Conservation (phyloP, 345 rosid species). For the Pseudoturritis turrita region DNA sequence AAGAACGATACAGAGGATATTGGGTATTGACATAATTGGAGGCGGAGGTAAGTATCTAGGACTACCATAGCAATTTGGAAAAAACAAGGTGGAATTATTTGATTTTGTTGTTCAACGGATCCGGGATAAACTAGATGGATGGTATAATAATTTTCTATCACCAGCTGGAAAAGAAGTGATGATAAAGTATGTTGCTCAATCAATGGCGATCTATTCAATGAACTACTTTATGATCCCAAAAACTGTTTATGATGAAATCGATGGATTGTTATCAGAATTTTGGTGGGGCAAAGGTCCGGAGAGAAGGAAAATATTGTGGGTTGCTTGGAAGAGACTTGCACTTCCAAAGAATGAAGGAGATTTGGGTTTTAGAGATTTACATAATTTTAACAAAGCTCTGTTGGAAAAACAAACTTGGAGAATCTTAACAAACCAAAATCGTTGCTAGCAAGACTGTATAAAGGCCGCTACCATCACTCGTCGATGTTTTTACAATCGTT, state of each 20-base stretch:
- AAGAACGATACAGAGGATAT: background rate
- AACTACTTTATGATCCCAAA: background rate
- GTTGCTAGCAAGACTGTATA: background rate
- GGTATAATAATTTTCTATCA: background rate
- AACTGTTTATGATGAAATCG: background rate
- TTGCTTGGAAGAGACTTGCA: background rate
- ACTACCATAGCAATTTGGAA: no score
- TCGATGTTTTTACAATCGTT: background rate
- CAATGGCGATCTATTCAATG: background rate
- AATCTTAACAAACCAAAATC: background rate
- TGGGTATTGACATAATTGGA: background rate
- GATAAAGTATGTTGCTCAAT: background rate
- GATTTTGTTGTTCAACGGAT: background rate
- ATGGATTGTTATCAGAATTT: background rate
- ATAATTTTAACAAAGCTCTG: background rate
- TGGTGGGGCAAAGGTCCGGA: background rate
- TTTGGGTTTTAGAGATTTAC: background rate
- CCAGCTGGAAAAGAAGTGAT: background rate
- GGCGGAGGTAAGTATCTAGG: background rate
- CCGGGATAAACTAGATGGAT: background rate
- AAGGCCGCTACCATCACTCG: background rate
- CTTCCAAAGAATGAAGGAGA: background rate
- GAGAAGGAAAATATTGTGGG: background rate
- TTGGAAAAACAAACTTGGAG: background rate
- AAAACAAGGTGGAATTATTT: background rate